These are phyloP conservation scores for Aphanomyces cochlioides DNA, from an alignment of 352 stramenopile genomes.

Conservation along the genomic window DNA sequence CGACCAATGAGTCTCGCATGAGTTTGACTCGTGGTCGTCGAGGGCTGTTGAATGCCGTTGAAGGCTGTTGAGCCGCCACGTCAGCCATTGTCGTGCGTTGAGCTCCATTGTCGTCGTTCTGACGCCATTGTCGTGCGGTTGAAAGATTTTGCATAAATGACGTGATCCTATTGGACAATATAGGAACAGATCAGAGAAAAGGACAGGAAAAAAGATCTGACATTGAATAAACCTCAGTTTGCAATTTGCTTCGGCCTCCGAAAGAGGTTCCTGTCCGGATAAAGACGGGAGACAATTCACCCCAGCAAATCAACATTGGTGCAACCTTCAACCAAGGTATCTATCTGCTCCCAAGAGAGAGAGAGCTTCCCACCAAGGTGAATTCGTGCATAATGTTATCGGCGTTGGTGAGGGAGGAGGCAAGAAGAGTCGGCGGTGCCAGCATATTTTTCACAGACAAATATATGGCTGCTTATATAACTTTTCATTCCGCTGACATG, in stretches of 20 bases:
- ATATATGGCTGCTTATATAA: too few species aligned
- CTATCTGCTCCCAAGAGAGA: too few species aligned
- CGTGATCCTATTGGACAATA: not conserved
- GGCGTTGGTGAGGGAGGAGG: conserved; percentile 17
- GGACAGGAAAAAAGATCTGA: not conserved
- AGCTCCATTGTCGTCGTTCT: too few species aligned
- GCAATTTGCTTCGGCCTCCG: conserved; percentile 4
- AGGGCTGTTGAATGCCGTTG: not conserved
- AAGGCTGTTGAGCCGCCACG: not conserved
- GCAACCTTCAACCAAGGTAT: too few species aligned
- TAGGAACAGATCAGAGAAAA: not conserved
- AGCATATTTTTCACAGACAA: too few species aligned
- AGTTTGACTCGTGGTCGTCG: too few species aligned
- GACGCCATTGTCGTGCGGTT: not conserved
- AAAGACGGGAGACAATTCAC: too few species aligned
- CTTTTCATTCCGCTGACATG: too few species aligned
- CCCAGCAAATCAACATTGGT: not conserved
- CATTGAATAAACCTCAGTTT: not conserved
- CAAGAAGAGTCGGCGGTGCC: conserved; percentile 29
- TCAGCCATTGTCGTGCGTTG: too few species aligned
- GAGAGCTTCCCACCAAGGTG: conserved; percentile 6
- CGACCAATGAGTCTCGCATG: not conserved
- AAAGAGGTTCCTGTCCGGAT: not conserved
- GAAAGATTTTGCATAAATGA: not conserved
- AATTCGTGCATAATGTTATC: not conserved